Conservation (phyloP, 2,329 filamentous ascomycete genomes). For the Saccharata proteae region DNA sequence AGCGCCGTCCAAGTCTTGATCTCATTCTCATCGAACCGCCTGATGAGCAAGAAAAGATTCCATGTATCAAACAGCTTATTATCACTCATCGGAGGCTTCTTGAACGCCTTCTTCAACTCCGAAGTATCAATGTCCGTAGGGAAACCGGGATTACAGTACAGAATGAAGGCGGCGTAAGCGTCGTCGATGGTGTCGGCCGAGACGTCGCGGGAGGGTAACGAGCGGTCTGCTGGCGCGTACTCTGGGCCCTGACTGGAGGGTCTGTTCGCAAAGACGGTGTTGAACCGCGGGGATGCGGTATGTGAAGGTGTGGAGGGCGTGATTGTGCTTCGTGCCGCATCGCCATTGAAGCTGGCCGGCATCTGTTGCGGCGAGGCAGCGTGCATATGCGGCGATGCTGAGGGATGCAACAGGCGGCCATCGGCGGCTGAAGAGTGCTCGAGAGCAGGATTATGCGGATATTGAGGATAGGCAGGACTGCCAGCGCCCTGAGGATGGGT, state of each 20-base stretch:
- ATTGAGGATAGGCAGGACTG: constrained; percentile 15
- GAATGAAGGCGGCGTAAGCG: constrained; percentile 71
- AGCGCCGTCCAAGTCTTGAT: constrained; percentile 90
- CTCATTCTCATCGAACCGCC: constrained; percentile 65
- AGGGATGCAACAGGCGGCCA: constrained; percentile 18
- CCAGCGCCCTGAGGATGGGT: constrained; percentile 18
- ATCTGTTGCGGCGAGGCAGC: constrained; percentile 14
- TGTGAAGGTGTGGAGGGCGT: constrained; percentile 25
- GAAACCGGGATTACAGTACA: constrained; percentile 82
- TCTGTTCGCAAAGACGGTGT: too few species aligned
- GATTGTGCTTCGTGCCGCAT: constrained; percentile 23
- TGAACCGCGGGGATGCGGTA: constrained; percentile 25
- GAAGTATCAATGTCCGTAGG: constrained; percentile 55
- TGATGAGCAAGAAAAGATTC: constrained; percentile 64
- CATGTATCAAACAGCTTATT: constrained; percentile 76
- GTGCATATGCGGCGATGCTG: constrained; percentile 11
- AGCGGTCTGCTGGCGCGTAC: constrained; percentile 35
- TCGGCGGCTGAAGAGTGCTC: constrained; percentile 25
- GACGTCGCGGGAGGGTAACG: constrained; percentile 56
- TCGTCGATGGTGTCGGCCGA: constrained; percentile 63
- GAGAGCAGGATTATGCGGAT: constrained; percentile 15
- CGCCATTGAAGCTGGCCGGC: constrained; percentile 24
- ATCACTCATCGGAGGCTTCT: constrained; percentile 71
- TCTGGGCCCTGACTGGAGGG: constrained; percentile 24
- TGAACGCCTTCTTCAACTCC: constrained; percentile 63